These are phyloP conservation scores for Cordyceps farinosa DNA, from an alignment of 2,329 filamentous ascomycete genomes.

Conservation along the genomic window DNA sequence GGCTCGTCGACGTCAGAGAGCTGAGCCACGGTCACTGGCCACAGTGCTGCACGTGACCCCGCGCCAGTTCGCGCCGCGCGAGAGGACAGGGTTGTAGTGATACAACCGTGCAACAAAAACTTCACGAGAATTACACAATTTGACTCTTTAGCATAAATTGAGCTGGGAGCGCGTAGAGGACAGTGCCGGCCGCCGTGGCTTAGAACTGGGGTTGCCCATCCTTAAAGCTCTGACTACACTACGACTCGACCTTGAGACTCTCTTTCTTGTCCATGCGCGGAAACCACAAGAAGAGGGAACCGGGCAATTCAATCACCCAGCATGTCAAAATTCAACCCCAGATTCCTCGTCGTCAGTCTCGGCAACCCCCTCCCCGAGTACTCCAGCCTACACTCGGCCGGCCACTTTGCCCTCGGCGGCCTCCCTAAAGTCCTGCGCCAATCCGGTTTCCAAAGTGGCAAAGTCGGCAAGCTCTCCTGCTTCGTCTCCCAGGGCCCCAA, in stretches of 20 bases:
- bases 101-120: background rate
- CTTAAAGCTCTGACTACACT: background rate
- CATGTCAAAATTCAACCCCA: constrained; percentile 37
- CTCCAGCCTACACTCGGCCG: constrained; percentile 80
- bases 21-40: constrained; percentile 7
- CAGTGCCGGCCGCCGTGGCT: background rate
- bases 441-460: constrained; percentile 46
- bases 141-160: background rate
- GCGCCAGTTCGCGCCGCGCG: constrained; percentile 16
- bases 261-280: background rate
- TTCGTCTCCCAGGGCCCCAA: constrained; percentile 46
- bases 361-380: constrained; percentile 78
- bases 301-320: constrained; percentile 6
- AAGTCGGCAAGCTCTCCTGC: constrained; percentile 50
- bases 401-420: constrained; percentile 69
- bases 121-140: too few species aligned
- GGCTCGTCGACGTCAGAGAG: constrained; percentile 18
- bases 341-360: constrained; percentile 77
- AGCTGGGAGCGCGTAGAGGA: background rate
- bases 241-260: background rate
- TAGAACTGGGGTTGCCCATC: background rate
- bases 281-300: background rate
- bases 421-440: constrained; percentile 47
- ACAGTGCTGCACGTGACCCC: constrained; percentile 13
- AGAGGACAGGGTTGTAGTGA: background rate